A percentile compares a stretch with the other conserved stretches of the same genome.
Conservation (phyloP, 352 stramenopile species). For the Pythium brachiatum region DNA sequence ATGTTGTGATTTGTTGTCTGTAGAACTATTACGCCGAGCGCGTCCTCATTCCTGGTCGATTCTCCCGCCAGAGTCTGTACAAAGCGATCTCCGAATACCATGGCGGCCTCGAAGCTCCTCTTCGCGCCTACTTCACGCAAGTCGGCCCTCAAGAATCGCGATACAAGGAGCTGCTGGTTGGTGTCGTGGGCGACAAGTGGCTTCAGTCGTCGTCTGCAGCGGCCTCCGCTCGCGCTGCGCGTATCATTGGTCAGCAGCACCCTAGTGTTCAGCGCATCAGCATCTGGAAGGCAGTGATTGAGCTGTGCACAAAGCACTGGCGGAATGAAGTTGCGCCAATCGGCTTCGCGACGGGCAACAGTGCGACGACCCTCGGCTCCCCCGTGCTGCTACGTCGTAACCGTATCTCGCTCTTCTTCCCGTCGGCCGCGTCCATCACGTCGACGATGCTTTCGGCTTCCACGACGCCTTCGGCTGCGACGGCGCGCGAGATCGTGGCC, state of each 20-base stretch:
- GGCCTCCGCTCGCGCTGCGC: neutral
- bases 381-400: slow-evolving; percentile 70
- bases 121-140: slow-evolving; percentile 35
- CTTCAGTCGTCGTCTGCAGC: slow-evolving; percentile 10
- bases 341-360: slow-evolving; percentile 43
- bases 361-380: slow-evolving; percentile 41
- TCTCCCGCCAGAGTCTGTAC: slow-evolving; percentile 62
- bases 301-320: slow-evolving; percentile 74
- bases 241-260: slow-evolving; percentile 5
- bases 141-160: slow-evolving; percentile 43
- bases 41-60: slow-evolving; percentile 58
- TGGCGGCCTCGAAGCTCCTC: slow-evolving; percentile 26
- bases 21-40: slow-evolving; percentile 59
- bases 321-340: slow-evolving; percentile 64
- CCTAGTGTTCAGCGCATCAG: slow-evolving; percentile 36
- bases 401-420: slow-evolving; percentile 62
- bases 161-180: slow-evolving; percentile 62
- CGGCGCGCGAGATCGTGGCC: slow-evolving; percentile 40
- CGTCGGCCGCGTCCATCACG: slow-evolving; percentile 48
- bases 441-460: slow-evolving; percentile 36
- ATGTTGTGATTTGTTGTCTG: neutral
- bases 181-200: slow-evolving; percentile 48
- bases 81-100: slow-evolving; percentile 55
- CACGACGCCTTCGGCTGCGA: slow-evolving; percentile 20
- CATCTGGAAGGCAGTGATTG: slow-evolving; percentile 65